Evolutionary conservation across 1,139 yeast species (phyloP), one percentile per base, ranked within the genome.

Genomic region (Hemisphaericaspora xylofermentans): DNA sequence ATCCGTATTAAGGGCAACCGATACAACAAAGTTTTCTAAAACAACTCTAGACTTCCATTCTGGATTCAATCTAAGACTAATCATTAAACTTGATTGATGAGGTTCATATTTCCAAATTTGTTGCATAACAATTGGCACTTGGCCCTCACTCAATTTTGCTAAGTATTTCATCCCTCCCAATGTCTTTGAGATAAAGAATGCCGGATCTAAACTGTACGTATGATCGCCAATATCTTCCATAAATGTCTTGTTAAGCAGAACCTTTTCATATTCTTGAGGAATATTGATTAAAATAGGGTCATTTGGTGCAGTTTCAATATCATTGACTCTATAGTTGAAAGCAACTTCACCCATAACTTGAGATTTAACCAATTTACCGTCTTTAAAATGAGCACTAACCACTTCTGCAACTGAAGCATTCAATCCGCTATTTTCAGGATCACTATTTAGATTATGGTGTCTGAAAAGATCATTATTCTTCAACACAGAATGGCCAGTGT

Each of bases 71-170:
- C 78, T 79, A 50, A 88, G 67, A 31, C 84, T 81, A 43, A 91
- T 70, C 70, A 89, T 85, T 45, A 91, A 83, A 54, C 95, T 83
- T 1, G 96, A 83, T 63, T 89, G 96, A 44, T 76, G 84, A 17
- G 76, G 73, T 60, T 89, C 96, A 56, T 84, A 84, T 55, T 89
- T 84, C 98, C 98, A 91, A 35, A 85, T 79, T 36, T 96, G 96
- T 35, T 80, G 75, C 36, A 91, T 73, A 22, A 79, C 64, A 22
- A 91, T 62, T n/a, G 97, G 97, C 1, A 82, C 78, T 34, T 70
- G 66, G 6, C 53, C 48, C 3, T 56, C 54, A 41, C 68, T 68
- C 46, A 81, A 61, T 22, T 54, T 60, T 17, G 53, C 45, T 56
- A 84, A 73, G 56, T 85, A 87, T 58, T 85, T 86, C 54, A 87